phyloP scores from a whole-genome alignment of 2,329 filamentous ascomycete species.

The Teratosphaeria epicoccoides region DNA sequence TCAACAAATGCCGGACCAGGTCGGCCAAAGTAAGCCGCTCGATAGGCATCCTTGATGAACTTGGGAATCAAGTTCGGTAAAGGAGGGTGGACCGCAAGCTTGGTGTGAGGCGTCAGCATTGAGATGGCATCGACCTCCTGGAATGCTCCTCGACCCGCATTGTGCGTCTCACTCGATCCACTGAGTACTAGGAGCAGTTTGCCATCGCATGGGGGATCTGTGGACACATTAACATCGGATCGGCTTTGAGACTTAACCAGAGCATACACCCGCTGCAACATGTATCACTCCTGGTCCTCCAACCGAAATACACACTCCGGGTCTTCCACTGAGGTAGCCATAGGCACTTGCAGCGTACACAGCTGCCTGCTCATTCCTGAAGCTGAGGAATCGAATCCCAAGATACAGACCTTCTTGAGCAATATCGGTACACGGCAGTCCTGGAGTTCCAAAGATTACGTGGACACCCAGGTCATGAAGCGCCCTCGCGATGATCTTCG shows the following conservation, averaged over 20 bases:
- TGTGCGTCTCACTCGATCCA: conserved; percentile 43
- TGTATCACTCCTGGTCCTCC: conserved; percentile 50
- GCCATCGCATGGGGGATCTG: conserved; percentile 30
- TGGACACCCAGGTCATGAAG: conserved; percentile 40
- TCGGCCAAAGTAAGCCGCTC: conserved; percentile 44
- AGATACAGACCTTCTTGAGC: conserved; percentile 47
- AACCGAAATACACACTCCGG: conserved; percentile 49
- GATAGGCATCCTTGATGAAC: conserved; percentile 42
- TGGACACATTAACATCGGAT: background rate
- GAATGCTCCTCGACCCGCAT: conserved; percentile 44
- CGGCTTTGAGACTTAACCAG: background rate
- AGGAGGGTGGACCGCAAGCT: conserved; percentile 39
- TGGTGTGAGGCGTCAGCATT: conserved; percentile 43
- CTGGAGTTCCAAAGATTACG: conserved; percentile 44
- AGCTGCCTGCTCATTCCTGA: conserved; percentile 49
- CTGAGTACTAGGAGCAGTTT: conserved; percentile 46
- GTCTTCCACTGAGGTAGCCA: conserved; percentile 46
- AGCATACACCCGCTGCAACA: conserved; percentile 44
- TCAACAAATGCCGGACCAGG: conserved; percentile 46
- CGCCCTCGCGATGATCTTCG: conserved; percentile 39
- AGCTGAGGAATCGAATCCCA: conserved; percentile 48
- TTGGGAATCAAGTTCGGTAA: conserved; percentile 36
- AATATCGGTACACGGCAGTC: conserved; percentile 47
- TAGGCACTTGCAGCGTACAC: conserved; percentile 49
- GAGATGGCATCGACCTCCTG: conserved; percentile 48